Conservation (phyloP, 2,329 filamentous ascomycete species). For the Fusarium sp. region DNA sequence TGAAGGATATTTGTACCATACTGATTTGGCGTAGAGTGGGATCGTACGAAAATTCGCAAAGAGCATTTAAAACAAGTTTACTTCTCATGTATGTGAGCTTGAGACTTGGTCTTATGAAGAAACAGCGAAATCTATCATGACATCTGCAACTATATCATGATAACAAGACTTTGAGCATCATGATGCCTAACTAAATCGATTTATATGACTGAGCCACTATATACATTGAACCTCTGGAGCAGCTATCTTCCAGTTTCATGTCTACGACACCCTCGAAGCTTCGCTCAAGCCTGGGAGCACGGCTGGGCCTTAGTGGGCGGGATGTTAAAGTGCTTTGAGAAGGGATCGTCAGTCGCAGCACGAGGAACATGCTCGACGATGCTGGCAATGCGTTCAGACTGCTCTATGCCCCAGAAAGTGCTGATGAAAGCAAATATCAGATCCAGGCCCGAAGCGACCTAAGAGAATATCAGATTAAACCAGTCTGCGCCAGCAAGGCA, state of each 20-base stretch:
- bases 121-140: not conserved
- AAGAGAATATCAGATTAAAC: not conserved
- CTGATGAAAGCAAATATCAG: constrained; percentile 55
- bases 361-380: constrained; percentile 66
- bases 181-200: too few species aligned
- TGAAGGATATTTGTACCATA: constrained; percentile 50
- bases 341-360: constrained; percentile 49
- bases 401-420: constrained; percentile 63
- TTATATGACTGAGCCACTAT: not conserved
- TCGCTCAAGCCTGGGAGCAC: constrained; percentile 24
- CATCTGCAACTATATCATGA: not conserved
- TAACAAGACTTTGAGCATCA: not conserved
- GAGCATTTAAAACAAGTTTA: constrained; percentile 27
- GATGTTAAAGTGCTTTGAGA: constrained; percentile 46
- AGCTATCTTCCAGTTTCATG: not conserved
- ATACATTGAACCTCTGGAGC: not conserved
- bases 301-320: constrained; percentile 42
- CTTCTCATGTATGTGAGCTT: constrained; percentile 23
- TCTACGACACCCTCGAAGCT: not conserved
- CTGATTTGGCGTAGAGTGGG: constrained; percentile 48
- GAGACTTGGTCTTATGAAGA: not conserved
- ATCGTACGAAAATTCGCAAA: constrained; percentile 30
- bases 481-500: not conserved
- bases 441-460: constrained; percentile 56
- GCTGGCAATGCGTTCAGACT: constrained; percentile 60